Evolutionary conservation across 768 basidiomycete genomes (phyloP).

Genomic region (Collybiopsis luxurians): DNA sequence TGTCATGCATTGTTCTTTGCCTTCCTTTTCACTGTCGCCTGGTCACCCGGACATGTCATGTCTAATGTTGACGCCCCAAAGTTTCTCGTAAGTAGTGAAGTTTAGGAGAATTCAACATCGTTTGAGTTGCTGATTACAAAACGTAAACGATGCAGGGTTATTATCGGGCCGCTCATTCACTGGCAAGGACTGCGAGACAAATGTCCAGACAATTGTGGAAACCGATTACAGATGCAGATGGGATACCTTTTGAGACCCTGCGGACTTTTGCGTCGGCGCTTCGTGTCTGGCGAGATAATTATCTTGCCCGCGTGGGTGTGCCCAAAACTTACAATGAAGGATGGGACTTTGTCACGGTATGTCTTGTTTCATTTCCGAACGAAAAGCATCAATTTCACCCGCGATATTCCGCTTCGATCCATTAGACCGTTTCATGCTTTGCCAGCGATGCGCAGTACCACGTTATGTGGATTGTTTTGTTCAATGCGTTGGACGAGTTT

Average conservation of each 20-base stretch:
- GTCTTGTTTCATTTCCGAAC: neutral
- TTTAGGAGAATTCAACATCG: neutral
- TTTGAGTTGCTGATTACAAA: constrained; percentile 5
- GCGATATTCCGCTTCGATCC: neutral
- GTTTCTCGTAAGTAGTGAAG: constrained; percentile 60
- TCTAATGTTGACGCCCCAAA: constrained; percentile 20
- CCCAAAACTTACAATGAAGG: constrained; percentile 79
- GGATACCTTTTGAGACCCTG: constrained; percentile 70
- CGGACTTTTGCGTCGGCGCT: constrained; percentile 54
- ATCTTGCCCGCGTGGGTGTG: constrained; percentile 78
- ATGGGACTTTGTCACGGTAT: constrained; percentile 84
- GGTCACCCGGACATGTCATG: neutral
- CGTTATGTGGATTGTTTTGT: constrained; percentile 85
- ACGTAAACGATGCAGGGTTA: constrained; percentile 56
- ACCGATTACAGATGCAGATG: constrained; percentile 72
- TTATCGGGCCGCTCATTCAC: constrained; percentile 76
- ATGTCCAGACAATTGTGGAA: constrained; percentile 83
- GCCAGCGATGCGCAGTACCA: constrained; percentile 90
- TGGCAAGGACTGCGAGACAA: constrained; percentile 80
- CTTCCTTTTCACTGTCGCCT: neutral
- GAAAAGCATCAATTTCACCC: neutral
- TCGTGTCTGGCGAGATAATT: constrained; percentile 71
- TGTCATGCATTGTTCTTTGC: neutral
- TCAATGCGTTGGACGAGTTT: constrained; percentile 81
- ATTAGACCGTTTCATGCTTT: constrained; percentile 53